Percentiles rank a stretch among this genome's conserved stretches.
phyloP scores from a whole-genome alignment of 108 stramenopile genomes.

The Aurantiochytrium sp. region DNA sequence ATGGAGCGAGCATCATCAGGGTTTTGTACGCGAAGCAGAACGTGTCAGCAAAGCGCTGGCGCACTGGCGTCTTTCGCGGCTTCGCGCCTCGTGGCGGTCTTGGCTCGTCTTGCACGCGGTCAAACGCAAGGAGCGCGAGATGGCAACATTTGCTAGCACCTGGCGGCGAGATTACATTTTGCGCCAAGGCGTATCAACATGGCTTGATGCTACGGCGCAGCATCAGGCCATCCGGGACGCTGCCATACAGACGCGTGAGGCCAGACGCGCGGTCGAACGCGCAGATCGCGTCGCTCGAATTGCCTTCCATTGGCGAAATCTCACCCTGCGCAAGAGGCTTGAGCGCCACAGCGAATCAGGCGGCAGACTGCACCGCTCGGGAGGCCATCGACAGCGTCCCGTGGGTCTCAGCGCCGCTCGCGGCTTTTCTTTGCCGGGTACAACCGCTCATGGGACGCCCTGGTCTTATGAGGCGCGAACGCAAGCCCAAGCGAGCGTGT shows the following conservation, averaged over 20 bases:
- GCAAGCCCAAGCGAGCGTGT: background rate
- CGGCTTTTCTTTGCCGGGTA: too few relatives aligned
- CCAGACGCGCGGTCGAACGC: background rate
- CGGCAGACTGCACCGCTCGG: too few relatives aligned
- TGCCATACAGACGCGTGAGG: background rate
- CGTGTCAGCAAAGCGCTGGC: background rate
- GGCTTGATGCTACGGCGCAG: background rate
- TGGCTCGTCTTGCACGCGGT: background rate
- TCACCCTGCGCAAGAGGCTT: background rate
- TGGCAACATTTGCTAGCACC: background rate
- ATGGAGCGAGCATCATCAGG: background rate
- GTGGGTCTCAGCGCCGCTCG: too few relatives aligned
- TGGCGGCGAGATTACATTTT: background rate
- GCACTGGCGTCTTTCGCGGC: background rate
- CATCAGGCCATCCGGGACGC: background rate
- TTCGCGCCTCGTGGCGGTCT: background rate
- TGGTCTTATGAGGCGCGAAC: background rate
- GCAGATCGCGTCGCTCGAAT: background rate
- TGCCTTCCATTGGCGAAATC: background rate
- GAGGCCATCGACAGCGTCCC: too few relatives aligned
- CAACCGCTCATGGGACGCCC: background rate
- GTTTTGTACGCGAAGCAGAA: background rate
- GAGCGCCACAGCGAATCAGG: background rate
- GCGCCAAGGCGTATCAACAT: background rate
- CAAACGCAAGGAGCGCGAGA: background rate